These are phyloP conservation scores for Marasmius oreades DNA, from an alignment of 1,284 basidiomycete species.

Conservation along the genomic window DNA sequence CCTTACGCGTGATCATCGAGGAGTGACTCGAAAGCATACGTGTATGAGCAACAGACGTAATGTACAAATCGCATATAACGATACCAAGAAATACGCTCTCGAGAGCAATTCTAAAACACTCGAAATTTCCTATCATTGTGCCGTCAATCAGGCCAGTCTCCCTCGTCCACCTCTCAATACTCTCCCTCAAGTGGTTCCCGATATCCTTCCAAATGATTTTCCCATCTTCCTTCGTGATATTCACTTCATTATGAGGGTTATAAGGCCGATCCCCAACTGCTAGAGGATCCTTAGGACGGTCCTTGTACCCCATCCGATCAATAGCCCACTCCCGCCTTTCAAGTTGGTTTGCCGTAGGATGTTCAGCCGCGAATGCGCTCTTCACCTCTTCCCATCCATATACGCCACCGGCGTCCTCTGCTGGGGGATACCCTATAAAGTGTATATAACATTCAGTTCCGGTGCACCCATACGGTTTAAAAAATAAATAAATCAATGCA, in stretches of 20 bases:
- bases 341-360: not conserved
- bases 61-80: no score
- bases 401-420: constrained; percentile 17
- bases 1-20: no score
- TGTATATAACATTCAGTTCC: not conserved
- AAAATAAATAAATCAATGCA: no score
- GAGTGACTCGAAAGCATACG: no score
- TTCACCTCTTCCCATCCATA: constrained; percentile 19
- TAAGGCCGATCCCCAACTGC: constrained; percentile 9
- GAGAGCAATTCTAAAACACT: no score
- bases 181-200: constrained; percentile 2
- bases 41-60: no score
- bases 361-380: constrained; percentile 14
- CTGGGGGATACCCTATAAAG: constrained; percentile 11
- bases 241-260: constrained; percentile 12
- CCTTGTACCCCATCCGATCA: constrained; percentile 5
- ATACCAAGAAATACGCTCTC: no score
- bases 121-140: no score
- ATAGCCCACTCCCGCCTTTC: constrained; percentile 6
- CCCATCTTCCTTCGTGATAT: constrained; percentile 10
- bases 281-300: constrained; percentile 5
- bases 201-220: constrained; percentile 8
- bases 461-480: no score
- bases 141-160: not conserved
- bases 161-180: not conserved